Conservation (phyloP, 148 eudicot genomes). For the Bassia scoparia region DNA sequence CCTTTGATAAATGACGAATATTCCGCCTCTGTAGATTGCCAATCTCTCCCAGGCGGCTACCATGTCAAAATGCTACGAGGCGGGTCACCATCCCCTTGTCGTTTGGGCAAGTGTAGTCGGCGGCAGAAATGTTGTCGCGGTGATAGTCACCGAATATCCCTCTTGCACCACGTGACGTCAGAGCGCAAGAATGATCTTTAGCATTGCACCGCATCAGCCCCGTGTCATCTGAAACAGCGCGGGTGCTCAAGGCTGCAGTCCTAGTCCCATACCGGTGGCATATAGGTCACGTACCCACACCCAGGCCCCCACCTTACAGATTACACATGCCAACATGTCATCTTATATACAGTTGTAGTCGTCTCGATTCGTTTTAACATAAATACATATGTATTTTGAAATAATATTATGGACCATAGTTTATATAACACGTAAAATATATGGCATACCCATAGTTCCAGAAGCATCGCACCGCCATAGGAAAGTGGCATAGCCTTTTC, state of each 20-base stretch:
- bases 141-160: conserved; percentile 70
- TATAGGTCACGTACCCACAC: no score
- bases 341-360: conserved; percentile 9
- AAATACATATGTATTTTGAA: no score
- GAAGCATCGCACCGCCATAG: conserved; percentile 88
- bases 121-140: conserved; percentile 95
- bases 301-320: conserved; percentile 97
- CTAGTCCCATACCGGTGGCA: conserved; percentile 68
- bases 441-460: conserved; percentile 75
- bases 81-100: conserved; percentile 91
- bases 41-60: conserved; percentile 96
- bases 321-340: not conserved
- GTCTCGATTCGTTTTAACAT: conserved; percentile 13
- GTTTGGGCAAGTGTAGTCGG: conserved; percentile 58
- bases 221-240: conserved; percentile 76
- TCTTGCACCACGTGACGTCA: conserved; percentile 55
- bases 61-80: conserved; percentile 92
- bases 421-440: not conserved
- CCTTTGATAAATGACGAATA: conserved; percentile 81
- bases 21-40: conserved; percentile 75
- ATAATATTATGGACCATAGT: no score
- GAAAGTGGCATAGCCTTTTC: conserved; percentile 60
- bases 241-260: conserved; percentile 83
- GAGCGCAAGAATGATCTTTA: conserved; percentile 57
- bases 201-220: conserved; percentile 89